A percentile compares a stretch with the other conserved stretches of the same genome.
Conservation (phyloP, 306 rosid genomes). For the Begonia peltatifolia region DNA sequence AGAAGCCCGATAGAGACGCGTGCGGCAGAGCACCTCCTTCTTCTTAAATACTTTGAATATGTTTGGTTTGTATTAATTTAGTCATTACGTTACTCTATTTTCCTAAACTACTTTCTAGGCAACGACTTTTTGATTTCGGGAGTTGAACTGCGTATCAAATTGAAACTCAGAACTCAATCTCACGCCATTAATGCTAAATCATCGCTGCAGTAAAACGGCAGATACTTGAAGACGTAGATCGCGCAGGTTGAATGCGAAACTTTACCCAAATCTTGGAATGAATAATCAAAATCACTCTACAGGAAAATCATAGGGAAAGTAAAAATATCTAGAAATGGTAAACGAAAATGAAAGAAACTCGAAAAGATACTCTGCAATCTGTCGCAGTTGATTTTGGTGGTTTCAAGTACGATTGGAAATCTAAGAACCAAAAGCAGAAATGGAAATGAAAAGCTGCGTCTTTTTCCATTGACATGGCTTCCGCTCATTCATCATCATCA, state of each 20-base stretch:
- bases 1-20: no score
- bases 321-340: background rate
- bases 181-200: no score
- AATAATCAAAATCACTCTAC: constrained; percentile 12
- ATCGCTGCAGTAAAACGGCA: no score
- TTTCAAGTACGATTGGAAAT: constrained; percentile 19
- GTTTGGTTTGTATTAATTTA: no score
- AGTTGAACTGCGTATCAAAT: no score
- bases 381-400: constrained; percentile 19
- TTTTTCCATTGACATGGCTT: background rate
- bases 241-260: constrained; percentile 3
- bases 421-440: constrained; percentile 8
- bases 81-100: no score
- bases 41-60: no score
- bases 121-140: no score
- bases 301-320: background rate
- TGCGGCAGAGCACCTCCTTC: no score
- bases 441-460: background rate
- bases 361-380: constrained; percentile 25
- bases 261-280: constrained; percentile 6
- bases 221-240: no score
- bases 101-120: no score
- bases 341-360: background rate
- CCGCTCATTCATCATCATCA: constrained; percentile 9
- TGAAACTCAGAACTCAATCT: no score